phyloP scores from a whole-genome alignment of 2,329 filamentous ascomycete genomes.

The Neocatenulostroma microsporum region DNA sequence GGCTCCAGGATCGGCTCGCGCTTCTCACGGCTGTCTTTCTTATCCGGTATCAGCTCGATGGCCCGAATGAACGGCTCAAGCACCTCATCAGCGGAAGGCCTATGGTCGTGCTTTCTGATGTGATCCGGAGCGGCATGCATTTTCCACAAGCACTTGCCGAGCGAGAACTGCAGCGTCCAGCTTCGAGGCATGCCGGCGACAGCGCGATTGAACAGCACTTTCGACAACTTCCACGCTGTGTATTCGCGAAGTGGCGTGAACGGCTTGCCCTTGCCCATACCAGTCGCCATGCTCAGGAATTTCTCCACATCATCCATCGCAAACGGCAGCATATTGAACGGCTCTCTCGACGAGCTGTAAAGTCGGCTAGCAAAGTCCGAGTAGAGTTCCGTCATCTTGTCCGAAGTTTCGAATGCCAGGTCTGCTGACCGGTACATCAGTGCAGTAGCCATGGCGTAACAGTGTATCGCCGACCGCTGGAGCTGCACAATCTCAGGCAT shows the following conservation, averaged over 20 bases:
- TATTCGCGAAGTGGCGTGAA: conserved; percentile 53
- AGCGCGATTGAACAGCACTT: conserved; percentile 53
- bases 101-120: conserved; percentile 14
- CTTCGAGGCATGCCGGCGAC: conserved; percentile 51
- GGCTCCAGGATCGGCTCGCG: conserved; percentile 79
- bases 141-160: conserved; percentile 66
- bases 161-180: conserved; percentile 63
- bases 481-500: conserved; percentile 64
- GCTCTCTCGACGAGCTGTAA: conserved; percentile 61
- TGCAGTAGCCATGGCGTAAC: conserved; percentile 61
- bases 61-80: conserved; percentile 52
- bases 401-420: conserved; percentile 44
- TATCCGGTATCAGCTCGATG: conserved; percentile 51
- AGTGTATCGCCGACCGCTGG: conserved; percentile 76
- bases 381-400: conserved; percentile 57
- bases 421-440: conserved; percentile 52
- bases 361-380: conserved; percentile 61
- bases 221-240: conserved; percentile 58
- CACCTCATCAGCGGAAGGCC: conserved; percentile 38
- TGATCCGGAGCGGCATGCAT: conserved; percentile 46
- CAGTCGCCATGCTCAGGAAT: conserved; percentile 46
- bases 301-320: conserved; percentile 53
- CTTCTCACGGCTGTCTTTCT: conserved; percentile 50
- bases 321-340: conserved; percentile 61
- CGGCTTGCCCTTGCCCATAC: conserved; percentile 49